phyloP scores from a whole-genome alignment of 2,329 filamentous ascomycete species.

The Colletotrichum sp. region DNA sequence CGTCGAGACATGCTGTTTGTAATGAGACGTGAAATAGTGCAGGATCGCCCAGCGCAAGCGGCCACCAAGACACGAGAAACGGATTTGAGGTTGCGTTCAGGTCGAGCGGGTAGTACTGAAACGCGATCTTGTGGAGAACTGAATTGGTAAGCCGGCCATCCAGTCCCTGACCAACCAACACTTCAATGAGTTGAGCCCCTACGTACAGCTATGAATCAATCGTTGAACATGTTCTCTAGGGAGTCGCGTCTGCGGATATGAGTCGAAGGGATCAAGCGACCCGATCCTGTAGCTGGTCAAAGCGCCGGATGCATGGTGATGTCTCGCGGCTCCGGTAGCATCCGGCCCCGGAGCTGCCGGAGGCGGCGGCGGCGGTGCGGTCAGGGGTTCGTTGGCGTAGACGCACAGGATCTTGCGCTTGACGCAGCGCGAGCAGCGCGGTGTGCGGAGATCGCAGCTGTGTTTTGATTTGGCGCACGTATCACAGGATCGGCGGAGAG shows the following conservation, averaged over 20 bases:
- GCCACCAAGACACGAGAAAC: slow-evolving; percentile 66
- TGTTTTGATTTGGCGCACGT: slow-evolving; percentile 61
- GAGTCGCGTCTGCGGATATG: slow-evolving; percentile 58
- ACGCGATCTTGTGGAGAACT: slow-evolving; percentile 63
- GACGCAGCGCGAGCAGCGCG: slow-evolving; percentile 59
- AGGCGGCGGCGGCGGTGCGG: slow-evolving; percentile 22
- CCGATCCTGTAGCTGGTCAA: slow-evolving; percentile 32
- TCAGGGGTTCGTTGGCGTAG: slow-evolving; percentile 60
- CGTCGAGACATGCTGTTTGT: slow-evolving; percentile 62
- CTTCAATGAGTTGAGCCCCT: background rate
- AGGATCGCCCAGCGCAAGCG: slow-evolving; percentile 58
- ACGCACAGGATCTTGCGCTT: slow-evolving; percentile 51
- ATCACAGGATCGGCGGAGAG: slow-evolving; percentile 61
- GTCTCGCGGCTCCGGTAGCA: background rate
- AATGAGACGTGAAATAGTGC: slow-evolving; percentile 64
- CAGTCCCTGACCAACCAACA: background rate
- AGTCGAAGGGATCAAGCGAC: slow-evolving; percentile 60
- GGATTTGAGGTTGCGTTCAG: slow-evolving; percentile 57
- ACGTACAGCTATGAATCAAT: slow-evolving; percentile 61
- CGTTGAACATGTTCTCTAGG: slow-evolving; percentile 55
- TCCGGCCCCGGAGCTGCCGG: background rate
- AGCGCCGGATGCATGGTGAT: background rate
- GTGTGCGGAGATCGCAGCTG: slow-evolving; percentile 59
- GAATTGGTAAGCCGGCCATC: background rate
- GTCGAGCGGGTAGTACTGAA: slow-evolving; percentile 65